phyloP scores from a whole-genome alignment of 2,329 filamentous ascomycete species.

The Rhinocladiella mackenziei region DNA sequence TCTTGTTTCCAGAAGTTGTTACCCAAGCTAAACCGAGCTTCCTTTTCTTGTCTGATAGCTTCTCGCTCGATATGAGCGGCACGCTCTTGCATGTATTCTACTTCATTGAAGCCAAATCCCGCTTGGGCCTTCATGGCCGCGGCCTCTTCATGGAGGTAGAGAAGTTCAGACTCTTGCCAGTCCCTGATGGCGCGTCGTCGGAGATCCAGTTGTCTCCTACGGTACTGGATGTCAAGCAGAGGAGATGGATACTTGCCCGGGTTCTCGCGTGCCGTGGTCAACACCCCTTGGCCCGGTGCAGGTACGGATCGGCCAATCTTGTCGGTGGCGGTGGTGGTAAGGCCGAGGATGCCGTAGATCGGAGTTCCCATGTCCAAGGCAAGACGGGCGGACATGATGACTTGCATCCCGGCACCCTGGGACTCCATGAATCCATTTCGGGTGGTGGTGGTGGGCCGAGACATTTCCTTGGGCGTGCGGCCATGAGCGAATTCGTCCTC shows the following conservation, averaged over 20 bases:
- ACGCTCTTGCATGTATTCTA: constrained; percentile 81
- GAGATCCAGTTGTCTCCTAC: constrained; percentile 87
- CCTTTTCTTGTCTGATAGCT: constrained; percentile 84
- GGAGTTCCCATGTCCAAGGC: constrained; percentile 98
- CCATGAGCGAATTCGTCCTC: constrained; percentile 95
- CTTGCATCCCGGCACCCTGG: constrained; percentile 94
- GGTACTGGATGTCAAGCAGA: constrained; percentile 95
- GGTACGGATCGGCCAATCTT: constrained; percentile 98
- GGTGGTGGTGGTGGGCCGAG: constrained; percentile 91
- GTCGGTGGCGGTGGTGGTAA: constrained; percentile 94
- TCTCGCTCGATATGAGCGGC: constrained; percentile 82
- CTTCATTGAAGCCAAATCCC: constrained; percentile 67
- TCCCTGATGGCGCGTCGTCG: constrained; percentile 91
- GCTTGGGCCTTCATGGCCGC: constrained; percentile 82
- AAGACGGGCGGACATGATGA: constrained; percentile 96
- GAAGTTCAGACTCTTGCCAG: constrained; percentile 92
- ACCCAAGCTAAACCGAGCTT: constrained; percentile 84
- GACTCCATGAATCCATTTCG: constrained; percentile 99
- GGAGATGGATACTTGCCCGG: constrained; percentile 90
- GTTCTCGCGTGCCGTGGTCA: constrained; percentile 90
- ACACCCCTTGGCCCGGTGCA: constrained; percentile 91
- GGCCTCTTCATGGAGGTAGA: constrained; percentile 89
- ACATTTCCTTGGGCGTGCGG: constrained; percentile 95
- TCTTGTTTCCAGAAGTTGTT: constrained; percentile 99
- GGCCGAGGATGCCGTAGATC: constrained; percentile 88